Evolutionary conservation across 495 filamentous ascomycete species (phyloP).

Genomic region (Penicillium mononematosum): DNA sequence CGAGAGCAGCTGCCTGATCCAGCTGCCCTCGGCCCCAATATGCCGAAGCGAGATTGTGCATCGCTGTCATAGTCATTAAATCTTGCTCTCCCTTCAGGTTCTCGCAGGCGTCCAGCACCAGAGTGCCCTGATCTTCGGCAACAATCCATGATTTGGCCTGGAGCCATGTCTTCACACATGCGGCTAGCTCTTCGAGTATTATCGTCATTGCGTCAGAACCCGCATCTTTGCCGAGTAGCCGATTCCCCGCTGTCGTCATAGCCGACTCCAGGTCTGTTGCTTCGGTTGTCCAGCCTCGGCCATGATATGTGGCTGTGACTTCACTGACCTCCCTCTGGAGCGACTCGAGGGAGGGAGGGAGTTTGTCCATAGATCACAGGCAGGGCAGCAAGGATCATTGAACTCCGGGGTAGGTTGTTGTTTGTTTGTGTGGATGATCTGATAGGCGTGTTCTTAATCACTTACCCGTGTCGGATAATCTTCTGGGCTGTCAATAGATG

Average conservation of each 20-base stretch:
- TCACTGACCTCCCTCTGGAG: constrained; percentile 3
- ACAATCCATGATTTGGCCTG: constrained; percentile 11
- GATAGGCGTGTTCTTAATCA: neutral
- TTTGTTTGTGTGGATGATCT: neutral
- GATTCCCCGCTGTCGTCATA: neutral
- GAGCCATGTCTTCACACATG: constrained; percentile 7
- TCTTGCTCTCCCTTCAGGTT: constrained; percentile 24
- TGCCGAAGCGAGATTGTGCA: constrained; percentile 29
- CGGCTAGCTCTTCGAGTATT: constrained; percentile 5
- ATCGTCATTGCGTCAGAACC: constrained; percentile 1
- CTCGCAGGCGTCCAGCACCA: constrained; percentile 23
- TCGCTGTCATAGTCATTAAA: constrained; percentile 21
- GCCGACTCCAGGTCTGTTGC: constrained; percentile 4
- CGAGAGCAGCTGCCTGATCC: constrained; percentile 15
- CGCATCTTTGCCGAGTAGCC: neutral
- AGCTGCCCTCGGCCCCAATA: constrained; percentile 26
- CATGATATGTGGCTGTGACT: constrained; percentile 9
- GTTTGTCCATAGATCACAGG: constrained; percentile 16
- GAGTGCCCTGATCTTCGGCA: constrained; percentile 19
- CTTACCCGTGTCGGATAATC: neutral
- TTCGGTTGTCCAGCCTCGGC: constrained; percentile 5
- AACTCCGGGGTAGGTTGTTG: neutral
- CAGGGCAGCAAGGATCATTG: neutral
- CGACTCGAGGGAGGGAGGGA: constrained; percentile 8
- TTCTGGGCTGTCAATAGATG: neutral